These are phyloP conservation scores for Fusarium tjaetaba DNA, from an alignment of 2,329 filamentous ascomycete genomes.

Conservation along the genomic window DNA sequence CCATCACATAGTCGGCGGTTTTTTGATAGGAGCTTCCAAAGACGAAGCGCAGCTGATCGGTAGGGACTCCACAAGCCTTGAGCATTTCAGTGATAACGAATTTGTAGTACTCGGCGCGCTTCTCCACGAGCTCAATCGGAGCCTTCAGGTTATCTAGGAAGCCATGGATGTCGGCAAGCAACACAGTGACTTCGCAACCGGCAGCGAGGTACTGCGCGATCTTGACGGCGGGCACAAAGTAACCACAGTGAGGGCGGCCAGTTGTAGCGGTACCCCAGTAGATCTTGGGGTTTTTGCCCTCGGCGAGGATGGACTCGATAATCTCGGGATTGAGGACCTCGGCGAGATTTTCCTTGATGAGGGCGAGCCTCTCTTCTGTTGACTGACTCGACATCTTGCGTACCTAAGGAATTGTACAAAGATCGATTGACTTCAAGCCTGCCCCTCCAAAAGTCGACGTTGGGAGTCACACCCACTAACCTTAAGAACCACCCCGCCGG, in stretches of 20 bases:
- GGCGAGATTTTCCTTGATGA: conserved; percentile 83
- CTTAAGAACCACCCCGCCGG: conserved; percentile 1
- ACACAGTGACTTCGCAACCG: conserved; percentile 82
- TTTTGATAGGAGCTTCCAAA: conserved; percentile 86
- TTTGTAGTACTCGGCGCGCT: conserved; percentile 86
- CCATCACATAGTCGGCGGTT: conserved; percentile 81
- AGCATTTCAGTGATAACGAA: conserved; percentile 79
- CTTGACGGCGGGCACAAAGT: conserved; percentile 89
- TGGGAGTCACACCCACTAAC: background rate
- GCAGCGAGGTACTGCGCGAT: conserved; percentile 88
- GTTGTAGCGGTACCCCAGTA: conserved; percentile 93
- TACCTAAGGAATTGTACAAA: background rate
- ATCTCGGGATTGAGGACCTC: conserved; percentile 88
- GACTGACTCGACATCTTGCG: conserved; percentile 20
- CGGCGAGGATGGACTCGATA: conserved; percentile 75
- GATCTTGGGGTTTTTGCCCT: conserved; percentile 77
- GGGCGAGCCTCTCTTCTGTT: conserved; percentile 68
- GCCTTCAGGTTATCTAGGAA: conserved; percentile 88
- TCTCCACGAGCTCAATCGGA: conserved; percentile 85
- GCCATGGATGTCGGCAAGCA: conserved; percentile 79
- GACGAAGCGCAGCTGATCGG: conserved; percentile 83
- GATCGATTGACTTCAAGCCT: background rate
- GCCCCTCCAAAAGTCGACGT: conserved; percentile 12
- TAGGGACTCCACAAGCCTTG: conserved; percentile 79
- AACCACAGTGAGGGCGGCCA: conserved; percentile 87